Conservation (phyloP, 495 filamentous ascomycete species). For the Penicillium coprophilum region DNA sequence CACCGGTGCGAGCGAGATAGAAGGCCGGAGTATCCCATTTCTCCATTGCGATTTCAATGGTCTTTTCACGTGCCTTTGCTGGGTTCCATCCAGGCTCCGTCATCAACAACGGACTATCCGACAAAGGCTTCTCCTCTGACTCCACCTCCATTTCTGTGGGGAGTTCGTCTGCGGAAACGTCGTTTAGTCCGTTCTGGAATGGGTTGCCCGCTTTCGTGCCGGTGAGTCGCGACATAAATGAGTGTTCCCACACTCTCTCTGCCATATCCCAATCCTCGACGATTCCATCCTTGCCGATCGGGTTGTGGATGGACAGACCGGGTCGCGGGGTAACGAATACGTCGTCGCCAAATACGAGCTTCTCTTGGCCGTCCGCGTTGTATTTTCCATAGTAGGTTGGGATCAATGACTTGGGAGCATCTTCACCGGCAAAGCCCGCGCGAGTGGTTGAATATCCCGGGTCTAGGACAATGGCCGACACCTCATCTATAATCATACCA, state of each 20-base stretch:
- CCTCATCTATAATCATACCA: slow-evolving; percentile 67
- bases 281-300: slow-evolving; percentile 83
- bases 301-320: slow-evolving; percentile 79
- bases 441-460: slow-evolving; percentile 87
- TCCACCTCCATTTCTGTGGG: slow-evolving; percentile 71
- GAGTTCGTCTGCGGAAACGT: slow-evolving; percentile 56
- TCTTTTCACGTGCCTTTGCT: slow-evolving; percentile 81
- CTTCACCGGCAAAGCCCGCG: slow-evolving; percentile 96
- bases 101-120: slow-evolving; percentile 89
- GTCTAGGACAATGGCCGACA: slow-evolving; percentile 94
- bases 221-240: slow-evolving; percentile 75
- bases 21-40: slow-evolving; percentile 92
- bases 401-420: slow-evolving; percentile 88
- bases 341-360: slow-evolving; percentile 81
- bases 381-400: slow-evolving; percentile 81
- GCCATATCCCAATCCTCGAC: slow-evolving; percentile 97
- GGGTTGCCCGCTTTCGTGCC: slow-evolving; percentile 62
- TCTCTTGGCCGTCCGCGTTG: slow-evolving; percentile 53
- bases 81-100: slow-evolving; percentile 93
- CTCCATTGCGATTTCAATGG: slow-evolving; percentile 93
- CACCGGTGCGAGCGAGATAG: slow-evolving; percentile 74
- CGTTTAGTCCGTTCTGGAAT: slow-evolving; percentile 73
- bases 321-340: slow-evolving; percentile 73
- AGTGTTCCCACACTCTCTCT: slow-evolving; percentile 84
- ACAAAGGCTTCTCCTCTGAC: slow-evolving; percentile 71